A percentile compares a stretch with the other conserved stretches of the same genome.
phyloP scores from a whole-genome alignment of 345 rosid species.

The Aquilaria malaccensis region DNA sequence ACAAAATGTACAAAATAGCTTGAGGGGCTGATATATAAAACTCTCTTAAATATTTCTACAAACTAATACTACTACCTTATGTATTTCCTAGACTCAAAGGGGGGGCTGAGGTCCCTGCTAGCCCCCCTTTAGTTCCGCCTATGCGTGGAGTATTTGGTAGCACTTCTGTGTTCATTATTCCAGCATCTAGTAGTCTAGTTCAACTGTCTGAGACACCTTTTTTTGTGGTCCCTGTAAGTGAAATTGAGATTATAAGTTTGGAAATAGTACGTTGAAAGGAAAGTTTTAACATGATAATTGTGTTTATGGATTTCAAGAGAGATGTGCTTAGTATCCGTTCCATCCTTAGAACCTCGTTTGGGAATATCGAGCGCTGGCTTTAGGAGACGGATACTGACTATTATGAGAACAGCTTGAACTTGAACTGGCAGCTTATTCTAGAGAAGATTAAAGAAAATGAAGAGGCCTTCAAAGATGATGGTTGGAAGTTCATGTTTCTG shows the following conservation, averaged over 20 bases:
- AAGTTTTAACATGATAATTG: slow-evolving; percentile 85
- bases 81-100: too few species aligned
- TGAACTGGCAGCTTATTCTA: slow-evolving; percentile 87
- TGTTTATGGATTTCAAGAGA: slow-evolving; percentile 87
- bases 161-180: slow-evolving; percentile 73
- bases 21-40: too few species aligned
- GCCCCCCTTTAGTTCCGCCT: too few species aligned
- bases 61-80: too few species aligned
- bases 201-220: slow-evolving; percentile 77
- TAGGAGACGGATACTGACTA: slow-evolving; percentile 84
- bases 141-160: slow-evolving; percentile 66
- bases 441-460: slow-evolving; percentile 89
- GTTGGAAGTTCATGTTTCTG: slow-evolving; percentile 81
- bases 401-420: slow-evolving; percentile 88
- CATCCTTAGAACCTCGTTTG: slow-evolving; percentile 65
- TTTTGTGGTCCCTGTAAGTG: slow-evolving; percentile 73
- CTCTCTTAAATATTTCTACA: too few species aligned
- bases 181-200: slow-evolving; percentile 86
- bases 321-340: slow-evolving; percentile 86
- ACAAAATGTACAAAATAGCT: too few species aligned
- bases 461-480: slow-evolving; percentile 68
- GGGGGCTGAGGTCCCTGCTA: too few species aligned
- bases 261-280: slow-evolving; percentile 92
- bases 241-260: slow-evolving; percentile 91
- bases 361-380: slow-evolving; percentile 90